Evolutionary conservation across 192 early-diverging fungal species (phyloP).

Genomic region (Backusella circina): DNA sequence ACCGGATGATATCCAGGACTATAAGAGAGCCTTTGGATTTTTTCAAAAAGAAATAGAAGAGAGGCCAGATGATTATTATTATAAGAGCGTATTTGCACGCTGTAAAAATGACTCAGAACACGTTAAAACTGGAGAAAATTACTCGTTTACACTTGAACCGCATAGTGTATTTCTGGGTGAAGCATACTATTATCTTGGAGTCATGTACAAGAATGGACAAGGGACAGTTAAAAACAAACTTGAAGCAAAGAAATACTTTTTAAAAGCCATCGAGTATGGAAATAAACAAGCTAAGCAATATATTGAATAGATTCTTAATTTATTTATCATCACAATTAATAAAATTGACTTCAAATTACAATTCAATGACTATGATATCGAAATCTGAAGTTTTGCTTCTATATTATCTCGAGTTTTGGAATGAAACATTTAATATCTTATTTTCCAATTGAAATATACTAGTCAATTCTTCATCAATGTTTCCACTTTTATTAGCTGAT

Average conservation of each 20-base stretch:
- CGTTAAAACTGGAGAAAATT: background rate
- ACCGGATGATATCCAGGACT: background rate
- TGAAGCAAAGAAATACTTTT: background rate
- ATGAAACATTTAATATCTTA: no score
- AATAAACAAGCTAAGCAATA: background rate
- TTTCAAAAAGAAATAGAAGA: background rate
- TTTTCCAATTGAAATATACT: no score
- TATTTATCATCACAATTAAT: no score
- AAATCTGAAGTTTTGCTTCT: no score
- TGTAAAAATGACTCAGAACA: background rate
- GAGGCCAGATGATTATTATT: rapidly evolving
- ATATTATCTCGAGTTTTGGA: no score
- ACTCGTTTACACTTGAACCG: background rate
- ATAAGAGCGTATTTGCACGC: background rate
- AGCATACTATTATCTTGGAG: background rate
- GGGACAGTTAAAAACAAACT: background rate
- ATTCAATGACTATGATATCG: no score
- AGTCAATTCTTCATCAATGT: no score
- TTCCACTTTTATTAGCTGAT: no score
- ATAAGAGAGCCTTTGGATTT: background rate
- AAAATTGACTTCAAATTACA: no score
- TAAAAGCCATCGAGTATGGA: background rate
- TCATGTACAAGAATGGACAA: background rate
- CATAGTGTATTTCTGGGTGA: background rate
- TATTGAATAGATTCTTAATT: background rate